Evolutionary conservation across 192 early-diverging fungal species (phyloP), one percentile per base, ranked within the genome.

Genomic region (Haplosporangium gracile): DNA sequence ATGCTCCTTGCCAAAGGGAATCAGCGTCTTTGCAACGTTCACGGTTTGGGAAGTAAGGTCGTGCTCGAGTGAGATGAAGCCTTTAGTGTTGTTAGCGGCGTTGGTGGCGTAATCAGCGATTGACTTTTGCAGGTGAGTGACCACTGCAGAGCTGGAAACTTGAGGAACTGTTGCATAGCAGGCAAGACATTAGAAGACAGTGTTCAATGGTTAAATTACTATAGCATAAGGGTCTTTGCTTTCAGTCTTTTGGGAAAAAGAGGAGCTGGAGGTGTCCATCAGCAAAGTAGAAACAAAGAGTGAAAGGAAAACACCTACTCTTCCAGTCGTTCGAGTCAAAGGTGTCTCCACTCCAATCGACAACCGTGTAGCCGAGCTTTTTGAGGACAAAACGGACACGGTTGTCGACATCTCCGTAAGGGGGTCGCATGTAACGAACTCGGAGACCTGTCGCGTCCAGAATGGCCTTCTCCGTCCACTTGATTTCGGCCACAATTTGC

Each of bases 371-470:
- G 9, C 82, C 94, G 78, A 96, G 77, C 68, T 95, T 91, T 13
- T 76, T 57, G 18, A 90, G 88, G 42, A 96, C 93, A 78, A 79
- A 88, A 29, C 95, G 91, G 38, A 96, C 91, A 73, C 94, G 93
- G 81, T 96, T 93, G 77, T 96, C 95, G 45, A 94, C 84, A 76
- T 96, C 94, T 18, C 94, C 95, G 69, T 93, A 93, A 26, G 95
- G 93, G 26, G 93, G 93, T n/a, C 95, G 91, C 88, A 83, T 83
- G 53, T 83, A 83, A 15, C 76, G 53, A 68, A 83, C 82, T 29
- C 72, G 45, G 24, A 75, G 78, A 4, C 82, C 82, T 26, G 82
- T 79, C 11, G 77, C 76, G 15, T 87, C 85, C 47, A 77, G 39
- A 45, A 87, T 87, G 4, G 81, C 77, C 45, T 78, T 88, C 32